A percentile compares a stretch with the other conserved stretches of the same genome.
phyloP scores from a whole-genome alignment of 306 rosid species.

The Trifolium subterraneum region DNA sequence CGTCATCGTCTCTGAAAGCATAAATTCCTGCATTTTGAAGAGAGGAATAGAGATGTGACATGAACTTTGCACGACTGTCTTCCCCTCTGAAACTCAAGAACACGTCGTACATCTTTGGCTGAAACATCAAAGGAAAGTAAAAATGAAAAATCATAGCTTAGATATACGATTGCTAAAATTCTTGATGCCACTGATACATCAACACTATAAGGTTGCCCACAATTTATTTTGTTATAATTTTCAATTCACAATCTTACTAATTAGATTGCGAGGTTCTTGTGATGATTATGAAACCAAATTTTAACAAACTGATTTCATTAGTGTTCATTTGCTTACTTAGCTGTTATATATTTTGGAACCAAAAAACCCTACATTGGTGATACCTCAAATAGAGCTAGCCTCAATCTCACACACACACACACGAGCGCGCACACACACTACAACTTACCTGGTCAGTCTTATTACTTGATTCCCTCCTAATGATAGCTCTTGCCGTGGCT shows the following conservation, averaged over 20 bases:
- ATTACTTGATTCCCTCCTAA: not conserved
- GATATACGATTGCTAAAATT: not conserved
- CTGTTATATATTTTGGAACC: not conserved
- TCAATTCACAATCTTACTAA: not conserved
- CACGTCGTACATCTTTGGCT: not conserved
- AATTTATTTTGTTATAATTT: not conserved
- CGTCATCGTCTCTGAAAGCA: slow-evolving; percentile 5
- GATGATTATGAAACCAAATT: not conserved
- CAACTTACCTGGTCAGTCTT: not conserved
- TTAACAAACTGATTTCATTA: not conserved
- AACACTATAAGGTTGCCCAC: not conserved
- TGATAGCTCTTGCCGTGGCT: not conserved
- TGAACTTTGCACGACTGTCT: not conserved
- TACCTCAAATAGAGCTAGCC: not conserved
- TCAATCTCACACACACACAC: not conserved
- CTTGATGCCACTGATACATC: not conserved
- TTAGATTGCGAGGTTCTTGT: not conserved
- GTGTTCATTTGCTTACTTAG: not conserved
- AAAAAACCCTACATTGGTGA: not conserved
- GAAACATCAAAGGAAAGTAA: not conserved
- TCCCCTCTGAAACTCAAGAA: not conserved
- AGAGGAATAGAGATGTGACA: not conserved
- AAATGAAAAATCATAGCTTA: too few relatives aligned
- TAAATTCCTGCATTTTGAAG: slow-evolving; percentile 9
- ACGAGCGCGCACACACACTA: too few relatives aligned